A percentile compares a stretch with the other conserved stretches of the same genome.
phyloP scores from a whole-genome alignment of 148 eudicot species.

The Chenopodium suecicum region DNA sequence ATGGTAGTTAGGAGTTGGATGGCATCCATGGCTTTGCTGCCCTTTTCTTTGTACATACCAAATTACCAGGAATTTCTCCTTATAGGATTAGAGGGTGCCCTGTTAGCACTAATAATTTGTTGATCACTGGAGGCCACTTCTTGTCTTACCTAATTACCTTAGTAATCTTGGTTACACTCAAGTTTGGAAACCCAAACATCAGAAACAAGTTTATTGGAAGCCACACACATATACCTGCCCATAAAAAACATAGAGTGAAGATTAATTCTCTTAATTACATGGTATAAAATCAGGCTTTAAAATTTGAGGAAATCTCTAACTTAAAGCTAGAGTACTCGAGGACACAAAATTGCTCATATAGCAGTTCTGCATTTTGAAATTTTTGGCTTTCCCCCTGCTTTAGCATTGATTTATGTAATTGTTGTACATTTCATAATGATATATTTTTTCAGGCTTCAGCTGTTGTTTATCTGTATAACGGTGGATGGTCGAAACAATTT shows the following conservation, averaged over 20 bases:
- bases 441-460: not conserved
- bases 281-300: not conserved
- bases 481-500: not conserved
- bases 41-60: constrained; percentile 20
- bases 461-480: not conserved
- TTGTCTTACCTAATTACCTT: constrained; percentile 15
- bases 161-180: constrained; percentile 22
- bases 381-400: not conserved
- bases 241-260: not conserved
- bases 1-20: constrained; percentile 26
- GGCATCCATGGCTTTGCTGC: constrained; percentile 23
- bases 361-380: not conserved
- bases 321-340: not conserved
- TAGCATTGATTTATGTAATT: not conserved
- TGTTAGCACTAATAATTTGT: too few relatives aligned
- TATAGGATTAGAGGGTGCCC: constrained; percentile 15
- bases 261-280: not conserved
- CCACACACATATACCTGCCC: not conserved
- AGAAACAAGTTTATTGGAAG: not conserved
- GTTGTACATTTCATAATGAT: not conserved
- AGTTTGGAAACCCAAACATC: not conserved
- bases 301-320: not conserved
- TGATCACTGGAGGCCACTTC: too few relatives aligned
- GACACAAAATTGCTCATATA: not conserved
- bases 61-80: constrained; percentile 31